These are phyloP conservation scores for Alloteropsis angusta DNA, from an alignment of 202 grass and related monocot genomes.

Conservation along the genomic window DNA sequence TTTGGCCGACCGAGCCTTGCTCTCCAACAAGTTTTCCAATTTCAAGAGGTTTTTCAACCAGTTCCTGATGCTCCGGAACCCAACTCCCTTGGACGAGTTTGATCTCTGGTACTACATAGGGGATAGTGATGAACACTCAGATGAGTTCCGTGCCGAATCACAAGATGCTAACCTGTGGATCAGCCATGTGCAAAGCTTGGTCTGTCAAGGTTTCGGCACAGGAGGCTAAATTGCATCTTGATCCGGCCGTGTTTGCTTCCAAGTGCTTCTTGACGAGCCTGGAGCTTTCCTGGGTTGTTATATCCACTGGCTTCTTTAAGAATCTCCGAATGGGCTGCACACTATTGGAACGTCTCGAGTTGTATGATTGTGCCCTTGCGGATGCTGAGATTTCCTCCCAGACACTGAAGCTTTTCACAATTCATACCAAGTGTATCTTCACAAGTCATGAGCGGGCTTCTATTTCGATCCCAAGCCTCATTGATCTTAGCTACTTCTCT, in stretches of 20 bases:
- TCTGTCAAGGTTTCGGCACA: background rate
- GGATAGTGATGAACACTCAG: background rate
- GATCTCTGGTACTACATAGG: background rate
- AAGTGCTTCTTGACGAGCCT: background rate
- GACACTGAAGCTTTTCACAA: background rate
- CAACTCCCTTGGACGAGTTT: background rate
- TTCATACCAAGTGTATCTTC: fast-evolving
- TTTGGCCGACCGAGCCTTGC: fast-evolving
- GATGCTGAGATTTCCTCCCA: background rate
- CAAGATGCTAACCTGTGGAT: slow-evolving; percentile 18
- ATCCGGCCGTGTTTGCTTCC: background rate
- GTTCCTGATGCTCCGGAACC: slow-evolving; percentile 15
- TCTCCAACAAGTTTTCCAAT: slow-evolving; percentile 14
- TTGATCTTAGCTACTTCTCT: background rate
- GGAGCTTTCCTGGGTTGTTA: fast-evolving
- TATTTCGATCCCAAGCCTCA: background rate
- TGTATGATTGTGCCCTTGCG: fast-evolving
- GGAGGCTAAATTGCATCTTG: fast-evolving
- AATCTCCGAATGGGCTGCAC: background rate
- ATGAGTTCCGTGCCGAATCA: fast-evolving
- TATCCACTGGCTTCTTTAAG: background rate
- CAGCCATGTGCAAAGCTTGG: background rate
- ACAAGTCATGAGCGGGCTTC: background rate
- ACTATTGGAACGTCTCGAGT: background rate
- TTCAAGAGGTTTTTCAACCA: slow-evolving; percentile 18